These are phyloP conservation scores for Dissophora globulifera DNA, from an alignment of 192 early-diverging fungal species.

Conservation along the genomic window DNA sequence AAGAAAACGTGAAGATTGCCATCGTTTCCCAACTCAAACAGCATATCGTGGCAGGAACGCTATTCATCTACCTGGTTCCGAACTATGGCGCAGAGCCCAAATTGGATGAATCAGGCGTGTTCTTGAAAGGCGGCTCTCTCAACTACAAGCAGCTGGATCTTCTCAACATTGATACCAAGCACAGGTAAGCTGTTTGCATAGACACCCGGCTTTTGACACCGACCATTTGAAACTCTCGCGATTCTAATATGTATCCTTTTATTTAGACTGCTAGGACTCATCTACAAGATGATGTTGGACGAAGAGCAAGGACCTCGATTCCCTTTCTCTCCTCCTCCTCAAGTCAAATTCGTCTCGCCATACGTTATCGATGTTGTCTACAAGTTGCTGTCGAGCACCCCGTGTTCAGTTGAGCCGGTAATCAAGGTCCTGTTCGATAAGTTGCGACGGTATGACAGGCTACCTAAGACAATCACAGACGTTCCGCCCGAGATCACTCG, in stretches of 20 bases:
- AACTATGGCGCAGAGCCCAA: conserved; percentile 53
- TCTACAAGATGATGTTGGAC: conserved; percentile 81
- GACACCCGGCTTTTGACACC: too few relatives aligned
- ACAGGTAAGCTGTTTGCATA: conserved; percentile 68
- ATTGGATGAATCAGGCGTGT: conserved; percentile 59
- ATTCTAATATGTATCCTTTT: not conserved
- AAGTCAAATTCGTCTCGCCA: conserved; percentile 75
- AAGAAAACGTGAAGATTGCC: conserved; percentile 66
- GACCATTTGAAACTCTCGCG: too few relatives aligned
- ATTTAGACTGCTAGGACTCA: conserved; percentile 64
- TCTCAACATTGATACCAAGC: conserved; percentile 73
- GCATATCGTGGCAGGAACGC: conserved; percentile 61
- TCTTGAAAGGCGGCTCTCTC: conserved; percentile 71
- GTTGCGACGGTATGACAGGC: conserved; percentile 73
- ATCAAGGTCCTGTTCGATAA: conserved; percentile 80
- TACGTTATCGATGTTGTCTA: conserved; percentile 81
- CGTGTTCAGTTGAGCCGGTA: conserved; percentile 75
- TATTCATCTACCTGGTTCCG: conserved; percentile 65
- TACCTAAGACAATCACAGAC: conserved; percentile 57
- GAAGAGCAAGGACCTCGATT: conserved; percentile 67
- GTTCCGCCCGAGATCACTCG: conserved; percentile 57
- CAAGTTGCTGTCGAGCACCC: conserved; percentile 77
- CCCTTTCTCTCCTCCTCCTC: conserved; percentile 60
- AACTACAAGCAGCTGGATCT: conserved; percentile 76
- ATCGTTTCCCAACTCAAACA: conserved; percentile 62